Evolutionary conservation across 2,329 filamentous ascomycete species (phyloP), one percentile per base, ranked within the genome.

Genomic region (Xylaria sp.): DNA sequence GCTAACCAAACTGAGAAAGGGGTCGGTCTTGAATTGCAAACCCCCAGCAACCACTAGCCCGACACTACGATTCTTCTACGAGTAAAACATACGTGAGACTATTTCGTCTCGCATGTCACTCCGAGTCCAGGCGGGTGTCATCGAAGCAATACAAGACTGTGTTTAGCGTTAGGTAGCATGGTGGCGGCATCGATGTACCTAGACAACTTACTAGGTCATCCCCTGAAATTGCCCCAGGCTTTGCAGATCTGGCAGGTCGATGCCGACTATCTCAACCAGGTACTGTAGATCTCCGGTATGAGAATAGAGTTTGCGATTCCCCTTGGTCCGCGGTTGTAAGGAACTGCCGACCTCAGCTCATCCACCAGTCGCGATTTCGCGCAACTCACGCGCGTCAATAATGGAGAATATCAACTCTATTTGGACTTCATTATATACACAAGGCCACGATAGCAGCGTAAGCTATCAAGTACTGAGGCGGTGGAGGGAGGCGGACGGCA

Each of bases 321-420:
- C 58, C 37, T 59, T 57, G 63, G 60, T 63, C 57, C 47, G 12
- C 28, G 28, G 33, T 60, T 45, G 21, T 49, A 63, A 57, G 59
- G 63, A 60, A 64, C 61, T 57, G 55, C 60, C 63, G 49, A 19
- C 38, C 38, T 62, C 62, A 15, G 28, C 43, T 62, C 63, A 47
- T 46, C 42, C 46, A 57, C 55, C 43, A 50, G 42, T 57, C 17
- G 59, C 50, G 42, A 50, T 60, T 57, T 46, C 21, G 14, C 23
- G 11, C 52, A 37, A 23, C 42, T 38, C n/a, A 12, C 51, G 53
- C n/a, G 15, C 53, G 17, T 57, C 50, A 50, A 35, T 35, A 28
- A 31, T 53, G 46, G 55, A 3, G 47, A 50, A 50, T 55, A 11
- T 40, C 19, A 60, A 63, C 43, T 63, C 40, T 66, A 61, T 66